phyloP scores from a whole-genome alignment of 1,284 basidiomycete genomes.

The Quambalaria eucalypti region DNA sequence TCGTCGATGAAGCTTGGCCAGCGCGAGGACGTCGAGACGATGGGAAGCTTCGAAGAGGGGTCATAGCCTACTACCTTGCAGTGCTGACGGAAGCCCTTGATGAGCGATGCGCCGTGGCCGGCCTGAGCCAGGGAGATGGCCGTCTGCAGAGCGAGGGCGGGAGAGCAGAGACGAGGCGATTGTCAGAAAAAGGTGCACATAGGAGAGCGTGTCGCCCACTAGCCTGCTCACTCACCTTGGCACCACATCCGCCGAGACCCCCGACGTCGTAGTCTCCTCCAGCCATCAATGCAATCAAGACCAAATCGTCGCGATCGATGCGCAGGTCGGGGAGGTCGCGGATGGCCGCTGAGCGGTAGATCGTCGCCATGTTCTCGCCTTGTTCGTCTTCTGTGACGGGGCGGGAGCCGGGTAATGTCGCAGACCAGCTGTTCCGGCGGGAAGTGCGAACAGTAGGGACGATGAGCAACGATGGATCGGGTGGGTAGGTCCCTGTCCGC shows the following conservation, averaged over 20 bases:
- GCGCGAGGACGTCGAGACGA: background rate
- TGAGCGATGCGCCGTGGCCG: slow-evolving; percentile 52
- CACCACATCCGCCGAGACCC: slow-evolving; percentile 25
- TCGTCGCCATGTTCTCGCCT: background rate
- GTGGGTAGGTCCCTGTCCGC: no score
- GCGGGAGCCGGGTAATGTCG: background rate
- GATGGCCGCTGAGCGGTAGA: background rate
- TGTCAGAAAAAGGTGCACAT: no score
- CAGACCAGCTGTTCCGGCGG: slow-evolving; percentile 3
- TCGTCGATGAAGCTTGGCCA: slow-evolving; percentile 13
- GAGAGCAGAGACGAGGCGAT: slow-evolving; percentile 32
- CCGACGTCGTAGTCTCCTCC: slow-evolving; percentile 76
- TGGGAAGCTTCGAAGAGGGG: background rate
- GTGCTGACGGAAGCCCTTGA: slow-evolving; percentile 52
- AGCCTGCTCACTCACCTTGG: slow-evolving; percentile 10
- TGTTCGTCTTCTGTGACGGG: background rate
- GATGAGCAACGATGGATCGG: no score
- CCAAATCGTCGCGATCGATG: slow-evolving; percentile 65
- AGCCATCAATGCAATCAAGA: slow-evolving; percentile 73
- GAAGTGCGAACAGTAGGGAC: background rate
- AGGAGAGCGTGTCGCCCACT: no score
- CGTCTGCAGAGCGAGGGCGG: slow-evolving; percentile 44
- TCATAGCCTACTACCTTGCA: slow-evolving; percentile 2
- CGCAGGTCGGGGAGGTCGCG: slow-evolving; percentile 2
- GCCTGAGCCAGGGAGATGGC: slow-evolving; percentile 50